Evolutionary conservation across 2,329 filamentous ascomycete genomes (phyloP).

Genomic region (Stagonosporopsis cucurbitacearum): DNA sequence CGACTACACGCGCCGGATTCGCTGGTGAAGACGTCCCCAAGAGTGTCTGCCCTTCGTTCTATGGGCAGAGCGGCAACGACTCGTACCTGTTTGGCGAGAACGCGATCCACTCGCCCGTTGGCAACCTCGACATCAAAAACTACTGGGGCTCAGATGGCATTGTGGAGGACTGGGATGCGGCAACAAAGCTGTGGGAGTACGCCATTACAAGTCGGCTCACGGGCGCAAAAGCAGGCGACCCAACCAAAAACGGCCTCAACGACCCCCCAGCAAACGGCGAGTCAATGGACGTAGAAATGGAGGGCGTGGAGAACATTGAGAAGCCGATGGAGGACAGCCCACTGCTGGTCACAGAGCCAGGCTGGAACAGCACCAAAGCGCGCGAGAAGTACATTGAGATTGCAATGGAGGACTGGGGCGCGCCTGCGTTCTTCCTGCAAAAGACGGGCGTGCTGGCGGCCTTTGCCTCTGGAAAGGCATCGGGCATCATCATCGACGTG

Average conservation of each 20-base stretch:
- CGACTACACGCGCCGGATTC: constrained; percentile 89
- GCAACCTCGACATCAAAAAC: constrained; percentile 83
- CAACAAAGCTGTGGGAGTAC: constrained; percentile 89
- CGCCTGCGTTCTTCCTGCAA: constrained; percentile 91
- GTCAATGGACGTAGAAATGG: constrained; percentile 61
- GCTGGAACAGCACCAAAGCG: constrained; percentile 87
- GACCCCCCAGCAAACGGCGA: constrained; percentile 62
- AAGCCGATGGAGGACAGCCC: constrained; percentile 89
- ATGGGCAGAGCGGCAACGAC: constrained; percentile 65
- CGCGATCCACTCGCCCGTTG: constrained; percentile 77
- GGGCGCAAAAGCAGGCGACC: constrained; percentile 71
- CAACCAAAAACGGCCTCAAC: constrained; percentile 80
- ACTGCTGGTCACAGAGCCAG: constrained; percentile 89
- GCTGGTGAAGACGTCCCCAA: constrained; percentile 98
- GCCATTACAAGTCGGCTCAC: constrained; percentile 88
- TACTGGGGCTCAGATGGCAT: constrained; percentile 88
- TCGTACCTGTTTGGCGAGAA: constrained; percentile 84
- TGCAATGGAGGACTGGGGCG: constrained; percentile 96
- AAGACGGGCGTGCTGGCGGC: constrained; percentile 87
- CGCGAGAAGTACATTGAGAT: constrained; percentile 95
- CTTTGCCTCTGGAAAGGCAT: constrained; percentile 92
- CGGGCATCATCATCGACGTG: constrained; percentile 89
- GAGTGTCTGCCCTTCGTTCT: constrained; percentile 88
- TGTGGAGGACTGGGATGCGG: constrained; percentile 96
- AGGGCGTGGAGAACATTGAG: constrained; percentile 65